Evolutionary conservation across 352 stramenopile species (phyloP).

Genomic region (Aphanomyces invadans): DNA sequence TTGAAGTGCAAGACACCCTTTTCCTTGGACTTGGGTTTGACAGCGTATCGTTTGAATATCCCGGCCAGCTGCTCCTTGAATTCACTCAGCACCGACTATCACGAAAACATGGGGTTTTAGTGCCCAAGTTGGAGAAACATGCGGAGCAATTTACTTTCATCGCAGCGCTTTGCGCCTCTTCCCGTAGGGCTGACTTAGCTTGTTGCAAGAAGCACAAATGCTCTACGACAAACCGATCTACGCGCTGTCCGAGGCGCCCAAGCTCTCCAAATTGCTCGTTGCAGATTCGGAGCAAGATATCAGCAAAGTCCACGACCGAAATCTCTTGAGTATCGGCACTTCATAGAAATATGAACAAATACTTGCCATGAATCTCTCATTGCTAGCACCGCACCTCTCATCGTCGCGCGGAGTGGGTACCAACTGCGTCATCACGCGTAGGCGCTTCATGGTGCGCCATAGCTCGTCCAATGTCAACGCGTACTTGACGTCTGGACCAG

Average conservation of each 20-base stretch:
- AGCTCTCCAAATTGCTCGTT: constrained; percentile 68
- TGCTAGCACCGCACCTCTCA: constrained; percentile 36
- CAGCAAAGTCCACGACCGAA: constrained; percentile 47
- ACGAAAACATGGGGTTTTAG: no score
- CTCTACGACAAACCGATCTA: constrained; percentile 48
- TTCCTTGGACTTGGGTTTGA: constrained; percentile 44
- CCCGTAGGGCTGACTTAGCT: constrained; percentile 47
- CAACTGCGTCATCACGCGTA: constrained; percentile 47
- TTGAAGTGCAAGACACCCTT: not conserved
- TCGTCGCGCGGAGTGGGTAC: constrained; percentile 50
- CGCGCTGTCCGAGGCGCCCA: constrained; percentile 40
- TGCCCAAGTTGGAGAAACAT: no score
- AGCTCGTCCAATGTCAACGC: constrained; percentile 55
- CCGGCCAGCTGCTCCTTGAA: constrained; percentile 47
- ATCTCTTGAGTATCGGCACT: constrained; percentile 48
- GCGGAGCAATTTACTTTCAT: constrained; percentile 27
- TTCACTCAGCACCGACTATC: constrained; percentile 43
- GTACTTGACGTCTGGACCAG: constrained; percentile 34
- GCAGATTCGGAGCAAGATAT: constrained; percentile 59
- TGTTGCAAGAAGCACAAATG: constrained; percentile 46
- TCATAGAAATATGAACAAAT: no score
- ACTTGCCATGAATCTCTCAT: no score
- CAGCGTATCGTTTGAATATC: constrained; percentile 69
- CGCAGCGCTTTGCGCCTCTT: constrained; percentile 44
- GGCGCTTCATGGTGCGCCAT: constrained; percentile 59